A percentile compares a stretch with the other conserved stretches of the same genome.
Conservation (phyloP, 306 rosid genomes). For the Vicia villosa region DNA sequence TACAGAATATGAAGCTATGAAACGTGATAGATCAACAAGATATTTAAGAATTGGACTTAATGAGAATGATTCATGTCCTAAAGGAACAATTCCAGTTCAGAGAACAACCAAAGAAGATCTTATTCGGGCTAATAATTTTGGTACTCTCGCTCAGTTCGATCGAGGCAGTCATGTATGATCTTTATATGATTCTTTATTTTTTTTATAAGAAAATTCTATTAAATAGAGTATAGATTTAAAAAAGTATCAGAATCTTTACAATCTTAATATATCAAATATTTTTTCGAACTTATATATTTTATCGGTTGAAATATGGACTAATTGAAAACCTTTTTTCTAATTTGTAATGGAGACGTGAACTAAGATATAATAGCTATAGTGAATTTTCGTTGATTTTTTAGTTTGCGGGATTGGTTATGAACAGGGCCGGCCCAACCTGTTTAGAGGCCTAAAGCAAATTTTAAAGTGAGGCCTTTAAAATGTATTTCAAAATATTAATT, state of each 20-base stretch:
- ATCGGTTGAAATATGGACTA: no score
- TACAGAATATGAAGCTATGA: background rate
- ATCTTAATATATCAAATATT: no score
- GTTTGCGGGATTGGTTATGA: slow-evolving; percentile 9
- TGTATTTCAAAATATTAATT: no score
- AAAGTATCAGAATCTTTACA: no score
- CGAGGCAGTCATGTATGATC: background rate
- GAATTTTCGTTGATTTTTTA: background rate
- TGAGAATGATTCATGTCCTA: background rate
- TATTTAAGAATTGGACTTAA: background rate
- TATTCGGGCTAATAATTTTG: background rate
- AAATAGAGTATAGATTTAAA: no score
- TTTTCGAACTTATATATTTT: no score
- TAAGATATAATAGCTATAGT: no score
- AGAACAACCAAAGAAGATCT: slow-evolving; percentile 28
- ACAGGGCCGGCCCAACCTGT: no score
- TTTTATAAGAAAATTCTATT: background rate
- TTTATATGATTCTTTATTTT: background rate
- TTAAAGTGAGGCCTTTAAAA: no score
- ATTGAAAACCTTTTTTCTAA: no score
- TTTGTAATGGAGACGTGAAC: no score
- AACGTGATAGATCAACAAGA: background rate
- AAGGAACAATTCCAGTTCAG: slow-evolving; percentile 12
- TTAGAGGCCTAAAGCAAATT: no score
- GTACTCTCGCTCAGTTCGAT: background rate